These are phyloP conservation scores for Diplodia seriata DNA, from an alignment of 2,329 filamentous ascomycete species.

Conservation along the genomic window DNA sequence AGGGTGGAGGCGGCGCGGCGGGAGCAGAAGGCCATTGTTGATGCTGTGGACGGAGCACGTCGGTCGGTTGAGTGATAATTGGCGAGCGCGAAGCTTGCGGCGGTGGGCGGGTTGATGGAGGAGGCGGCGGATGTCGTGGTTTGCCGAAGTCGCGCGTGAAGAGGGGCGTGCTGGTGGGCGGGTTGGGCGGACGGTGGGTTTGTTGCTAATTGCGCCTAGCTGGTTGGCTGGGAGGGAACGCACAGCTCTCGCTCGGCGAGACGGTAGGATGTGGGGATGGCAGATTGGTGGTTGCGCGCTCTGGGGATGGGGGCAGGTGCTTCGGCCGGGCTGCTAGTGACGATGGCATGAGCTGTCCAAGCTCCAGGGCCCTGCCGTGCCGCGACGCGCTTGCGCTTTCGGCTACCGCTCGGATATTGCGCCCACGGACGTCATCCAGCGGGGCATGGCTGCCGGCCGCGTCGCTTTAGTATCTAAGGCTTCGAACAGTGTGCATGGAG, in stretches of 20 bases:
- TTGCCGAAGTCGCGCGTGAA: not conserved
- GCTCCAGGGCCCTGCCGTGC: slow-evolving; percentile 1
- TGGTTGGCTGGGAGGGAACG: slow-evolving; percentile 17
- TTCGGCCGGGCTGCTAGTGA: not conserved
- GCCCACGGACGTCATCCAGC: slow-evolving; percentile 15
- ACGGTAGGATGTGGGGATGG: slow-evolving; percentile 24
- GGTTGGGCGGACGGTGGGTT: not conserved
- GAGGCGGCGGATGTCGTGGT: slow-evolving; percentile 4
- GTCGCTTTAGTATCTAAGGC: not conserved
- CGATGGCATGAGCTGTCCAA: slow-evolving; percentile 29
- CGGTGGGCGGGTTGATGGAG: slow-evolving; percentile 7
- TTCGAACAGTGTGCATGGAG: not conserved
- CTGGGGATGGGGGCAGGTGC: slow-evolving; percentile 18
- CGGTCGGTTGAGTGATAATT: not conserved
- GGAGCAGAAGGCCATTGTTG: slow-evolving; percentile 53
- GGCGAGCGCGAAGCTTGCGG: slow-evolving; percentile 14
- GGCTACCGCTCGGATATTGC: slow-evolving; percentile 24
- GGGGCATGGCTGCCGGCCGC: not conserved
- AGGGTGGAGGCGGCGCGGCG: slow-evolving; percentile 46
- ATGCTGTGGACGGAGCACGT: slow-evolving; percentile 6
- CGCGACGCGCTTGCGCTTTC: slow-evolving; percentile 9
- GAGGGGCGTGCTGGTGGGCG: not conserved
- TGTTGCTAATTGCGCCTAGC: slow-evolving; percentile 25
- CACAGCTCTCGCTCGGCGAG: slow-evolving; percentile 26
- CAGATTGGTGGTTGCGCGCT: slow-evolving; percentile 28